Evolutionary conservation across 768 basidiomycete species (phyloP), one percentile per base, ranked within the genome.

Genomic region (Pilatotrama ljubarskyi): DNA sequence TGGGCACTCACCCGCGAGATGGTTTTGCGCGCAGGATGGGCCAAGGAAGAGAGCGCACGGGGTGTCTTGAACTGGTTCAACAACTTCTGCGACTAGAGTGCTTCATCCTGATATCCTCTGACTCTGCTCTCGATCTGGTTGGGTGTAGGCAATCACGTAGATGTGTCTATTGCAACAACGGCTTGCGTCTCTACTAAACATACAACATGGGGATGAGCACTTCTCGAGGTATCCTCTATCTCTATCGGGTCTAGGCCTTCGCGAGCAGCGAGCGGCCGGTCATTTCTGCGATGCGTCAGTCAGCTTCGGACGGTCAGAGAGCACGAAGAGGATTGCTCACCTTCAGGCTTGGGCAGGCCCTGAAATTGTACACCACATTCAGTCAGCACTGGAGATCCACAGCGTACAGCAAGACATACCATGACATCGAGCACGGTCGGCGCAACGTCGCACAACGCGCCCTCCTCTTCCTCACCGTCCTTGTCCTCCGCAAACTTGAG

Each of bases 391-490:
- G 29, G 1, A 7, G 10, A 3, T 11, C 22, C 10, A 29, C 20
- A 26, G 13, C n/a, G 25, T 26, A 3, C 14, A 32, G 20, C 1
- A 11, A 1, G 1, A 70, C 74, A 51, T 55, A 74, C 88, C 82
- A 96, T 76, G 38, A 96, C 73, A 63, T 83, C 91, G 65, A 97
- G 76, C 32, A 94, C 77, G 1, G 95, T 96, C 37, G 93, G 95
- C 9, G 95, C 94, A 52, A 96, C 93, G 73, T 96, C 94, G 63
- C 90, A 90, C 65, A 95, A 73, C 43, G 93, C 90, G 20, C 91
- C 91, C 48, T 78, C 80, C 55, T 83, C 81, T 15, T 78, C 77
- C 35, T 76, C 79, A 35, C 75, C 79, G 11, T 76, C 80, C 70
- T 73, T 74, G 53, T 87, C 85, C 59, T 76, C 72, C 37, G 71